phyloP scores from a whole-genome alignment of 2,329 filamentous ascomycete genomes.

The Ustilaginoidea virens region DNA sequence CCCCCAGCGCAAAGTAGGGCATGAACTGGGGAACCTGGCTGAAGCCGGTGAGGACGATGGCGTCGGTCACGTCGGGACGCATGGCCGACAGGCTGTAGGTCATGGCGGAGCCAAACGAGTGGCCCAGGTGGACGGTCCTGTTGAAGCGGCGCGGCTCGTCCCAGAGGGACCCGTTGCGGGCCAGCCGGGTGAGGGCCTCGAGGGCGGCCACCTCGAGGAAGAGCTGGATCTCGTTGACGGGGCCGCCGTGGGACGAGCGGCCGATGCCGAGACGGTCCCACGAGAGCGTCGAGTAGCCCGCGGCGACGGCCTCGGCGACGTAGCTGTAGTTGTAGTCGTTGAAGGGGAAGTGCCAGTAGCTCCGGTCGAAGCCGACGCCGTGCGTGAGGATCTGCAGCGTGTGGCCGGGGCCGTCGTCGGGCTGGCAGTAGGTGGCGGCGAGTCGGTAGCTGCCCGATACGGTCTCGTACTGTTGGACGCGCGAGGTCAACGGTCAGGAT shows the following conservation, averaged over 20 bases:
- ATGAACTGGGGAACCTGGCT: constrained; percentile 30
- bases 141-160: constrained; percentile 20
- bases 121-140: constrained; percentile 43
- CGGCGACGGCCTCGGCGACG: constrained; percentile 35
- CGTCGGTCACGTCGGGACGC: constrained; percentile 38
- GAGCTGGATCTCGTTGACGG: constrained; percentile 43
- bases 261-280: constrained; percentile 49
- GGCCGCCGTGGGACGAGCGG: constrained; percentile 40
- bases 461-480: constrained; percentile 24
- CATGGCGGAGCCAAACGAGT: constrained; percentile 47
- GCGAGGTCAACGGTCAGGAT: background rate
- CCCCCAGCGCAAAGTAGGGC: constrained; percentile 25
- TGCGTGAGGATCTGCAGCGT: constrained; percentile 25
- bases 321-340: constrained; percentile 49
- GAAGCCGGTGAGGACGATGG: constrained; percentile 46
- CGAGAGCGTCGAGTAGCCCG: constrained; percentile 42
- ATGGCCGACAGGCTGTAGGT: constrained; percentile 37
- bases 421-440: constrained; percentile 45
- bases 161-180: constrained; percentile 29
- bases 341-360: constrained; percentile 46
- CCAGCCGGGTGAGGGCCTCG: constrained; percentile 31
- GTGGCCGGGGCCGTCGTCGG: constrained; percentile 25
- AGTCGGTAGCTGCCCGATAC: constrained; percentile 40
- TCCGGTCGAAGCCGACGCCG: constrained; percentile 25
- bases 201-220: constrained; percentile 43